These are phyloP conservation scores for Kappamyces sp. DNA, from an alignment of 192 early-diverging fungal genomes.

Conservation along the genomic window DNA sequence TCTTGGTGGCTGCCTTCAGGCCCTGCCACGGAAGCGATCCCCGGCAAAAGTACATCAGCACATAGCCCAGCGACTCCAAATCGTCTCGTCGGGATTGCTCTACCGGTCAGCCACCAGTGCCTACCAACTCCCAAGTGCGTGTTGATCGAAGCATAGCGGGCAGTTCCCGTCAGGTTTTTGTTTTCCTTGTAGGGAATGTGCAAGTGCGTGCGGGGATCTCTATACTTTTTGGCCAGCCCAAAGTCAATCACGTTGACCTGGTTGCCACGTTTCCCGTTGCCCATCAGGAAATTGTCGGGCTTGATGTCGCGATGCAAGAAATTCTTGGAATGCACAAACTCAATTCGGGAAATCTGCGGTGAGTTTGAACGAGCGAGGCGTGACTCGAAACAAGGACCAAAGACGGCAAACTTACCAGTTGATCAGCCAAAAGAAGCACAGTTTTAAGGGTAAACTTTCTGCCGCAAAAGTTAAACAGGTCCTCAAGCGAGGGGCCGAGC, in stretches of 20 bases:
- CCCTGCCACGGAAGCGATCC: constrained; percentile 62
- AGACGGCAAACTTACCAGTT: constrained; percentile 36
- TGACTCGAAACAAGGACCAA: constrained; percentile 11
- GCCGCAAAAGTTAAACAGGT: constrained; percentile 62
- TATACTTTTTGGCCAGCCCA: constrained; percentile 60
- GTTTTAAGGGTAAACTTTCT: constrained; percentile 59
- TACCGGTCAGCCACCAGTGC: constrained; percentile 19
- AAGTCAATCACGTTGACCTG: constrained; percentile 65
- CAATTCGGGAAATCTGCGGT: constrained; percentile 53
- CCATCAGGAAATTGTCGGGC: constrained; percentile 61
- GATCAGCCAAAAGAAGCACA: constrained; percentile 56
- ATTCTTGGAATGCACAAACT: constrained; percentile 64
- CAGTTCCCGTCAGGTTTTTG: constrained; percentile 61
- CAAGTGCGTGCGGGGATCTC: constrained; percentile 57
- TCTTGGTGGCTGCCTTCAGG: constrained; percentile 59
- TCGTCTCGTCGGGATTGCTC: constrained; percentile 64
- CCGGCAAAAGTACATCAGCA: constrained; percentile 61
- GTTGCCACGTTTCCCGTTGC: constrained; percentile 54
- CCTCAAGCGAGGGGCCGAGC: constrained; percentile 54
- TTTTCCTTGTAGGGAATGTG: constrained; percentile 65
- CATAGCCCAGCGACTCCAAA: constrained; percentile 58
- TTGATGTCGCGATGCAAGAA: constrained; percentile 64
- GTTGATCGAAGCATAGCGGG: constrained; percentile 55
- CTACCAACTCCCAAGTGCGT: constrained; percentile 56
- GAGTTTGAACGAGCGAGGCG: neutral